Percentiles rank a stretch among this genome's conserved stretches.
These are phyloP conservation scores for Ceriops decandra DNA, from an alignment of 345 rosid genomes.

Conservation along the genomic window DNA sequence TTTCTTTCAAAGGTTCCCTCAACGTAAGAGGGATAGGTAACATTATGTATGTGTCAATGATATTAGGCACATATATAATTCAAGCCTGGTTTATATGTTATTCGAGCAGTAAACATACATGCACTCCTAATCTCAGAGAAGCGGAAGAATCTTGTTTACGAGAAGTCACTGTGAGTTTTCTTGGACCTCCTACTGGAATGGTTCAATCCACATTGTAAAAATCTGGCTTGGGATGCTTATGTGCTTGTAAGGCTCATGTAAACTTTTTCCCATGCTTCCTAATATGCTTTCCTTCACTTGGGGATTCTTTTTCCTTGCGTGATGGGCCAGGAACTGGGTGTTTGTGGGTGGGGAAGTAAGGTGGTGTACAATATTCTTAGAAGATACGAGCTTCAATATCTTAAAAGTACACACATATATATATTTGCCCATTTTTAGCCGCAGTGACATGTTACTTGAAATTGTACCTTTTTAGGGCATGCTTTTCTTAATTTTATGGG, in stretches of 20 bases:
- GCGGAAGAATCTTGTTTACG: conserved; percentile 89
- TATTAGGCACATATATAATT: not conserved
- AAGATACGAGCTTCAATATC: too few species aligned
- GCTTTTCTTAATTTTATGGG: not conserved
- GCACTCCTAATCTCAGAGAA: conserved; percentile 56
- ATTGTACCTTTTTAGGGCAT: not conserved
- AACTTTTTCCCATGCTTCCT: too few species aligned
- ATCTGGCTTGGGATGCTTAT: conserved; percentile 79
- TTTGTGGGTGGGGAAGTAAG: too few species aligned
- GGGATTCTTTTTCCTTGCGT: too few species aligned
- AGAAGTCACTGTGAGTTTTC: conserved; percentile 88
- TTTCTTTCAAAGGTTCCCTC: too few species aligned
- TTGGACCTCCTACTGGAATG: conserved; percentile 96
- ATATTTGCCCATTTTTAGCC: too few species aligned
- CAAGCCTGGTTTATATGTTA: not conserved
- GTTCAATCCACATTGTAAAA: conserved; percentile 43
- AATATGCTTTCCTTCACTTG: too few species aligned
- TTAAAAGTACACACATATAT: too few species aligned
- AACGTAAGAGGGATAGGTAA: too few species aligned
- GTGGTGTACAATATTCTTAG: too few species aligned
- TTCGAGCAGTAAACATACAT: not conserved
- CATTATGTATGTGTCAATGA: not conserved
- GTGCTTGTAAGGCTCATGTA: conserved; percentile 52
- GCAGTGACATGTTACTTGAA: too few species aligned
- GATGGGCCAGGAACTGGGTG: too few species aligned